These are phyloP conservation scores for Aspergillus conjunctus DNA, from an alignment of 495 filamentous ascomycete species.

Conservation along the genomic window DNA sequence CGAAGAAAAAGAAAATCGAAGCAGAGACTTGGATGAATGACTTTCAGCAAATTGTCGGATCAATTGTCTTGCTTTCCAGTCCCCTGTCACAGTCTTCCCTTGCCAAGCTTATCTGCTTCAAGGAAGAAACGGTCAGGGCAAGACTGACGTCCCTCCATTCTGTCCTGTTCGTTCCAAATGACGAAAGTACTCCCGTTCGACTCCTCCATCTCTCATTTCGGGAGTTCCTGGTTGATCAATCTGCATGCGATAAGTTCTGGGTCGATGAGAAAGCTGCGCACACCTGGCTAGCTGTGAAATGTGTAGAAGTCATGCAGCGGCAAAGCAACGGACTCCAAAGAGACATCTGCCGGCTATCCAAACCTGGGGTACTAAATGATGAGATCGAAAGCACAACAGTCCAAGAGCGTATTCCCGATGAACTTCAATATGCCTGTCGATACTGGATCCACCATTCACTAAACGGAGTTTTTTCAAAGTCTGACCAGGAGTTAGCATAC, in stretches of 20 bases:
- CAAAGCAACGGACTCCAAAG: constrained; percentile 25
- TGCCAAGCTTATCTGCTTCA: neutral
- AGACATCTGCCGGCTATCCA: constrained; percentile 42
- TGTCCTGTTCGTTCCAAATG: constrained; percentile 37
- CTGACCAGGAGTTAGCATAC: constrained; percentile 23
- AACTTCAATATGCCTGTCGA: constrained; percentile 43
- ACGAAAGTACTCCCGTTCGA: constrained; percentile 32
- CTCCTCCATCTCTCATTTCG: constrained; percentile 54
- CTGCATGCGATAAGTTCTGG: neutral
- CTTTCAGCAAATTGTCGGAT: neutral
- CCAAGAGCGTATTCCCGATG: constrained; percentile 26
- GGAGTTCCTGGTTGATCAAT: constrained; percentile 49
- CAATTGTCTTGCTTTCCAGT: neutral
- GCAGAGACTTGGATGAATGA: neutral
- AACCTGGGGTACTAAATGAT: constrained; percentile 22
- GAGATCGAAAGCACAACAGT: constrained; percentile 28
- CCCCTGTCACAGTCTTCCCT: neutral
- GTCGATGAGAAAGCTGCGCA: neutral
- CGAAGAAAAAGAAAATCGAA: neutral
- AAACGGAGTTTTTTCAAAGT: constrained; percentile 23
- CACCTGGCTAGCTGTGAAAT: constrained; percentile 9
- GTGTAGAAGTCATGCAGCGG: constrained; percentile 34
- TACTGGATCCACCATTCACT: constrained; percentile 48
- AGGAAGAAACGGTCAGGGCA: neutral
- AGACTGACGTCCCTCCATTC: constrained; percentile 10